These are phyloP conservation scores for Paradendryphiella salina DNA, from an alignment of 2,329 filamentous ascomycete genomes.

Conservation along the genomic window DNA sequence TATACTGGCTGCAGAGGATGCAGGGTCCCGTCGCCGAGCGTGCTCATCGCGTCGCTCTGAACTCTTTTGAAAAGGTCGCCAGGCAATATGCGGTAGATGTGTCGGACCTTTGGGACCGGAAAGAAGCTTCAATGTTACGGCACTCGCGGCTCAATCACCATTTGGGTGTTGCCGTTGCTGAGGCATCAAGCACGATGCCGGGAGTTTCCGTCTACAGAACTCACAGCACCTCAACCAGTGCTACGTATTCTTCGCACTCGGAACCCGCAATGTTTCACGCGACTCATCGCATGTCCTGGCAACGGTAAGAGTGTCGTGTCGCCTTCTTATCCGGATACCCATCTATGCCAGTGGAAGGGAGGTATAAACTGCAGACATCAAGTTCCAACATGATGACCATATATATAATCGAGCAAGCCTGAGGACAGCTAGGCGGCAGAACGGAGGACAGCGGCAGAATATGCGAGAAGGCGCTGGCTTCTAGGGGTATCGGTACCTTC, in stretches of 20 bases:
- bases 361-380: too few species aligned
- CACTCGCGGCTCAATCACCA: neutral
- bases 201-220: slow-evolving; percentile 1
- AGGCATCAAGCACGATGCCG: neutral
- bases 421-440: too few species aligned
- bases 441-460: too few species aligned
- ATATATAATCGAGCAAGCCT: too few species aligned
- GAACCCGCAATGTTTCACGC: slow-evolving; percentile 3
- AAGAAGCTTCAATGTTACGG: slow-evolving; percentile 2
- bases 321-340: too few species aligned
- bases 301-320: neutral
- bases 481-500: too few species aligned
- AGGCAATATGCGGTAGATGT: slow-evolving; percentile 24
- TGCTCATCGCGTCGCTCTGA: slow-evolving; percentile 27
- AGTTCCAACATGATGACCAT: too few species aligned
- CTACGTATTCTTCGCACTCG: neutral
- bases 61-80: slow-evolving; percentile 24
- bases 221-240: slow-evolving; percentile 5
- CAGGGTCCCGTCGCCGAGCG: slow-evolving; percentile 33
- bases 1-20: slow-evolving; percentile 44
- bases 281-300: slow-evolving; percentile 8
- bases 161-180: neutral
- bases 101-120: slow-evolving; percentile 10
- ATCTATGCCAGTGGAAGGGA: neutral
- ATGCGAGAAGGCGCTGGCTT: too few species aligned